Percentiles rank a stretch among this genome's conserved stretches.
Evolutionary conservation across 768 basidiomycete genomes (phyloP).

Genomic region (Pilatotrama ljubarskyi): DNA sequence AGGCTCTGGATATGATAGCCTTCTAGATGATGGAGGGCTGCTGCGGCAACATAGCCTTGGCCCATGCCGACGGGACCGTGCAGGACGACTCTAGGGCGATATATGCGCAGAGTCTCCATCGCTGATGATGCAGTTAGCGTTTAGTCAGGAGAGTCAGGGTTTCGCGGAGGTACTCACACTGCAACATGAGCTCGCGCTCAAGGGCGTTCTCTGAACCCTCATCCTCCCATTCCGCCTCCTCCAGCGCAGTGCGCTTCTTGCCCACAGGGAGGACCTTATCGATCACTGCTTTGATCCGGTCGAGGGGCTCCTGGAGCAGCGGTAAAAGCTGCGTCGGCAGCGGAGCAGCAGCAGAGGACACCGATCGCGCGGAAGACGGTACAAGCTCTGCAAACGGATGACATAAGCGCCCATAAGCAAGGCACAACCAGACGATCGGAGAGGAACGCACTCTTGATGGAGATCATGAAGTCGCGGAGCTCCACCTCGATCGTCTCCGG

Average conservation of each 20-base stretch:
- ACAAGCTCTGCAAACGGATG: constrained; percentile 66
- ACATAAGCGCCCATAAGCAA: constrained; percentile 3
- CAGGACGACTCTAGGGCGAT: constrained; percentile 84
- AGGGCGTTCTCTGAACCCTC: constrained; percentile 79
- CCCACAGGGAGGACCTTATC: constrained; percentile 72
- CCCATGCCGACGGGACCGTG: constrained; percentile 87
- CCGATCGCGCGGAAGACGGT: constrained; percentile 91
- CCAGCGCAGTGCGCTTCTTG: constrained; percentile 81
- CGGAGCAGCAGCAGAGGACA: constrained; percentile 81
- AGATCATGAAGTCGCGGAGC: constrained; percentile 94
- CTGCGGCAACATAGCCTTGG: constrained; percentile 86
- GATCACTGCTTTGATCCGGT: constrained; percentile 72
- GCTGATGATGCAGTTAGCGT: constrained; percentile 47
- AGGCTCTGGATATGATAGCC: constrained; percentile 94
- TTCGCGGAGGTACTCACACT: constrained; percentile 52
- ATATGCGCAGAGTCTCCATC: constrained; percentile 88
- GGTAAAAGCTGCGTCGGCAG: constrained; percentile 85
- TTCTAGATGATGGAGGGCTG: constrained; percentile 90
- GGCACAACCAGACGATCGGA: background rate
- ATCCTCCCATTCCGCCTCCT: constrained; percentile 95
- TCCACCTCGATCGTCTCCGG: constrained; percentile 84
- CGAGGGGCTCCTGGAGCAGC: constrained; percentile 66
- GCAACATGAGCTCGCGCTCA: constrained; percentile 84
- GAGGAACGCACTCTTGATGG: constrained; percentile 80
- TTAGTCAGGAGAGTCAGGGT: background rate